Conservation (phyloP, 129 eudicot species). For the Flaveria ramosissima region DNA sequence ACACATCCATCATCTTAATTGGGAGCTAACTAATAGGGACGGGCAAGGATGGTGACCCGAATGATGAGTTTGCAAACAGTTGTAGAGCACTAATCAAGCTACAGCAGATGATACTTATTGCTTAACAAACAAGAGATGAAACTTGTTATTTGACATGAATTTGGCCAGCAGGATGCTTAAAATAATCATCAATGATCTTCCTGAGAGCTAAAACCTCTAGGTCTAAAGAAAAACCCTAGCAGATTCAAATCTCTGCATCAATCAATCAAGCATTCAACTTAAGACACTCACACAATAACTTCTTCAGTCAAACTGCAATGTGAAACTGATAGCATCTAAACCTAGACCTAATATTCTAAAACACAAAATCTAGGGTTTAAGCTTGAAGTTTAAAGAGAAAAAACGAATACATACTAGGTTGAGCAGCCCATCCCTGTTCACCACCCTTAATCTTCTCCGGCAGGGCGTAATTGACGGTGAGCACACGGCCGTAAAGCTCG, state of each 20-base stretch:
- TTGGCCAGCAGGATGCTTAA: background rate
- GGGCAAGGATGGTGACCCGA: background rate
- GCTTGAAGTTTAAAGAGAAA: background rate
- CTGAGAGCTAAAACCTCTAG: conserved; percentile 1
- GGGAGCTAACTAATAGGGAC: background rate
- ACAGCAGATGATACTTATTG: background rate
- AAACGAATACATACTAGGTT: conserved; percentile 62
- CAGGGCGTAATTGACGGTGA: conserved; percentile 88
- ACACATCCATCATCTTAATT: background rate
- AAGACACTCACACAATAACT: background rate
- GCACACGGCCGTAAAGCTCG: conserved; percentile 91
- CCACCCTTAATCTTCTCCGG: conserved; percentile 94
- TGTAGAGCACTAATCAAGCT: conserved; percentile 1
- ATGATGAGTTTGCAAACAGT: background rate
- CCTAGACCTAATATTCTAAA: conserved; percentile 26
- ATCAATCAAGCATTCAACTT: background rate
- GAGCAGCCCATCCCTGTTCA: conserved; percentile 99
- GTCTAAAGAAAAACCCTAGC: background rate
- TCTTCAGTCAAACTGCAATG: background rate
- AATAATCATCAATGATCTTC: background rate
- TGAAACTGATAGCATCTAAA: background rate
- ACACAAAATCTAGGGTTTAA: conserved; percentile 28
- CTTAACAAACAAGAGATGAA: background rate
- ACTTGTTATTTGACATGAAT: background rate
- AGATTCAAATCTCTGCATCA: background rate